Conservation (phyloP, 495 filamentous ascomycete species). For the Aspergillus indologenus region DNA sequence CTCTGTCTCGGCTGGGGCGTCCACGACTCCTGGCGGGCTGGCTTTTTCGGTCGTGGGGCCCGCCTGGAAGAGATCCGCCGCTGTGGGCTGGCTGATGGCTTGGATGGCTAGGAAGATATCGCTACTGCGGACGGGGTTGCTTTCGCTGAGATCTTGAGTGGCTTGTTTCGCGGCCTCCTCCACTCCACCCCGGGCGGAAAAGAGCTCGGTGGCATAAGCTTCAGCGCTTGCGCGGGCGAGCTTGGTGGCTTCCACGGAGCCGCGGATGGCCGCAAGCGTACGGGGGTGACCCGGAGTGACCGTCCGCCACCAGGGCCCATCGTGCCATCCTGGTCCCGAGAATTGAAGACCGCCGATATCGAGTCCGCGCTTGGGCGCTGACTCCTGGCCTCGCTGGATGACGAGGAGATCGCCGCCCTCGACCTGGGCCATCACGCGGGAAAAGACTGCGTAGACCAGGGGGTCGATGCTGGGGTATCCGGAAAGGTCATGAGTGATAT, state of each 20-base stretch:
- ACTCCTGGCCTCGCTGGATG: conserved; percentile 87
- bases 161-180: conserved; percentile 75
- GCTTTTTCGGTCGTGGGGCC: conserved; percentile 53
- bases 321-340: conserved; percentile 70
- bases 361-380: conserved; percentile 62
- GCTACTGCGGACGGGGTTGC: conserved; percentile 84
- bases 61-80: conserved; percentile 65
- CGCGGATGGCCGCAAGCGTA: conserved; percentile 74
- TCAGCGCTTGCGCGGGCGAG: conserved; percentile 84
- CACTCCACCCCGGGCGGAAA: conserved; percentile 70
- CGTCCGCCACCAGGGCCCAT: conserved; percentile 94
- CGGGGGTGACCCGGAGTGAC: conserved; percentile 58
- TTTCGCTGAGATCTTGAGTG: conserved; percentile 68
- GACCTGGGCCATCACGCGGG: conserved; percentile 95
- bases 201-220: conserved; percentile 80
- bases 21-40: conserved; percentile 49
- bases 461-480: conserved; percentile 94
- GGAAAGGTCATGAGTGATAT: conserved; percentile 92
- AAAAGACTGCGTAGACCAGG: conserved; percentile 89
- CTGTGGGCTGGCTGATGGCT: conserved; percentile 64
- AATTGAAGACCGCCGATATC: conserved; percentile 48
- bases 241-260: conserved; percentile 83
- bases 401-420: conserved; percentile 97
- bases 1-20: conserved; percentile 46
- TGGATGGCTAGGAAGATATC: conserved; percentile 96